Evolutionary conservation across 768 basidiomycete species (phyloP).

Genomic region (Suillus clintonianus): DNA sequence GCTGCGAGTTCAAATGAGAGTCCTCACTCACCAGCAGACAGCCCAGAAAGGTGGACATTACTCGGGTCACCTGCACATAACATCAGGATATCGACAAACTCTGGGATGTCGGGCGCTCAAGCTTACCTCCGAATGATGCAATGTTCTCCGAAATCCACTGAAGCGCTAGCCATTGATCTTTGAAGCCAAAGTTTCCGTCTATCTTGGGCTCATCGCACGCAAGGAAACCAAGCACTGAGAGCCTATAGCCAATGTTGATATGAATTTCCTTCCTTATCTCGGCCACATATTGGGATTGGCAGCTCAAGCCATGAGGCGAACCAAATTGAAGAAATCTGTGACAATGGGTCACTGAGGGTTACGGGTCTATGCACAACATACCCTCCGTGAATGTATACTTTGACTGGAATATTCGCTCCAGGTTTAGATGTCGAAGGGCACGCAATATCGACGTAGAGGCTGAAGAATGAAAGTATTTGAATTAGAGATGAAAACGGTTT

Average conservation of each 20-base stretch:
- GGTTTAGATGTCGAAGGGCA: constrained; percentile 49
- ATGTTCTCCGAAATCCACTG: constrained; percentile 74
- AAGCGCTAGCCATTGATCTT: constrained; percentile 81
- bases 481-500: background rate
- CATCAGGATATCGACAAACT: constrained; percentile 1
- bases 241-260: constrained; percentile 77
- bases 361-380: constrained; percentile 26
- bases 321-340: constrained; percentile 76
- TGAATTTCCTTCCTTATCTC: constrained; percentile 67
- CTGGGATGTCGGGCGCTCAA: background rate
- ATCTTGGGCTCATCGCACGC: constrained; percentile 63
- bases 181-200: constrained; percentile 80
- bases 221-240: constrained; percentile 78
- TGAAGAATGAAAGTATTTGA: constrained; percentile 21
- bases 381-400: constrained; percentile 80
- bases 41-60: constrained; percentile 62
- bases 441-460: constrained; percentile 67
- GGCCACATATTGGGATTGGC: constrained; percentile 68
- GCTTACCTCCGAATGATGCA: constrained; percentile 62
- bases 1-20: background rate
- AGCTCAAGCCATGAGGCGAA: constrained; percentile 61
- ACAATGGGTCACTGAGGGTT: constrained; percentile 1
- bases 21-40: constrained; percentile 61
- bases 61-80: constrained; percentile 51
- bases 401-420: constrained; percentile 57